Evolutionary conservation across 441 rosid species (phyloP).

Genomic region (Eruca vesicaria): DNA sequence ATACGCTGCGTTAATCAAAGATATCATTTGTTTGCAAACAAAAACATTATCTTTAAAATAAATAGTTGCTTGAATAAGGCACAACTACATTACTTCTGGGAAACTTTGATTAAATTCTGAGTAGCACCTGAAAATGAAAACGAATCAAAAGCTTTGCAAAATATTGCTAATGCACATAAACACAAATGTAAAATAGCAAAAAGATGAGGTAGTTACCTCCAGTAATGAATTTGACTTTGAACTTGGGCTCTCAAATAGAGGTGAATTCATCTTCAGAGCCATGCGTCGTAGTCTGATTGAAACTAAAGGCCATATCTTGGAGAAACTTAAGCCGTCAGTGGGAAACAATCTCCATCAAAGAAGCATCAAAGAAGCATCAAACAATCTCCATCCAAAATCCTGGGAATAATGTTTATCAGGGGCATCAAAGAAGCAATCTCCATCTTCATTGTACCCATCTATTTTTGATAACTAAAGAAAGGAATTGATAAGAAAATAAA

Average conservation of each 20-base stretch:
- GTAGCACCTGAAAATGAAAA: too few species aligned
- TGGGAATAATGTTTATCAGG: constrained; percentile 26
- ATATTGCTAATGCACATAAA: background rate
- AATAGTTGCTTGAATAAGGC: background rate
- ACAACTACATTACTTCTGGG: background rate
- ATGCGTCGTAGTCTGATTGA: background rate
- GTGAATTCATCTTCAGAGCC: background rate
- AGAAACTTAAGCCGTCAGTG: constrained; percentile 36
- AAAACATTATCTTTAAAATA: background rate
- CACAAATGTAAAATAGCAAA: background rate
- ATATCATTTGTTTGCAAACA: background rate
- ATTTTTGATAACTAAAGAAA: background rate
- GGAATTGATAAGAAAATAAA: background rate
- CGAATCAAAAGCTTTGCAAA: background rate
- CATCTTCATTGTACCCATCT: constrained; percentile 39
- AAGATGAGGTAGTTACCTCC: background rate
- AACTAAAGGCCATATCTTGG: constrained; percentile 33
- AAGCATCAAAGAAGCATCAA: too few species aligned
- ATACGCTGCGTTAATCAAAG: background rate
- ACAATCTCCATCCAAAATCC: too few species aligned
- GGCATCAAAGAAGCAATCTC: constrained; percentile 45
- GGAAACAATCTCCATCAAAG: constrained; percentile 46
- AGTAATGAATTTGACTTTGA: background rate
- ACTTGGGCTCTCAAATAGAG: background rate
- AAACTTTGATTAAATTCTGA: background rate